Evolutionary conservation across 2,329 filamentous ascomycete genomes (phyloP), one percentile per base, ranked within the genome.

Genomic region (Hirsutella minnesotensis): DNA sequence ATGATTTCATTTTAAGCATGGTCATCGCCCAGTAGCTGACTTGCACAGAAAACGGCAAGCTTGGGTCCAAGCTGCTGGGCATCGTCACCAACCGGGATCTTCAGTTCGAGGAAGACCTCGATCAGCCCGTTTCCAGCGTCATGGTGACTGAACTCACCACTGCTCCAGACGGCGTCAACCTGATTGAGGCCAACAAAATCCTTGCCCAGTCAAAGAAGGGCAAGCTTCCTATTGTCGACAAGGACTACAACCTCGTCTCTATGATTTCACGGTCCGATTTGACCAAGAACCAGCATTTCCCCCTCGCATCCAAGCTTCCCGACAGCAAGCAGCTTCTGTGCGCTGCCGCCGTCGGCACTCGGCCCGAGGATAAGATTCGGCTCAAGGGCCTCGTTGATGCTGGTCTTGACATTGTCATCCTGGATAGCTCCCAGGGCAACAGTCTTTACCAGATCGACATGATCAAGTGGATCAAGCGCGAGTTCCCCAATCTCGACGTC

Each of bases 371-470:
- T 66, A 95, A 94, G 73, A 65, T 71, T 45, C 82, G 92, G 53
- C 76, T 98, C 36, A 71, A 83, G 66, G 83, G 86, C 65, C 80
- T 98, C 38, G 89, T 94, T 34, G 90, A 95, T 45, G 92, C 92
- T 53, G 92, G 92, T 49, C 77, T 98, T 41, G 92, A 98, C 58
- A 85, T 98, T 61, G 89, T 95, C 52, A 74, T 98, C 55, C 78
- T 98, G 42, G 92, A 98, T 73, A 92, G 85, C 68, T 94, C 86
- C 59, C 92, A 98, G 70, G 92, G 92, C 53, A 96, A 96, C 78
- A 92, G 84, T 68, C 88, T 96, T 73, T 98, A 90, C 76, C 90
- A 96, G 72, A 83, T 96, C 50, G 87, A 95, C 48, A 98, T 98
- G 92, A 79, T 98, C 72, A 88, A 89, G 68, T 96, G 83, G 74